Evolutionary conservation across 2,329 filamentous ascomycete species (phyloP), one percentile per base, ranked within the genome.

Genomic region (Scedosporium aurantiacum): DNA sequence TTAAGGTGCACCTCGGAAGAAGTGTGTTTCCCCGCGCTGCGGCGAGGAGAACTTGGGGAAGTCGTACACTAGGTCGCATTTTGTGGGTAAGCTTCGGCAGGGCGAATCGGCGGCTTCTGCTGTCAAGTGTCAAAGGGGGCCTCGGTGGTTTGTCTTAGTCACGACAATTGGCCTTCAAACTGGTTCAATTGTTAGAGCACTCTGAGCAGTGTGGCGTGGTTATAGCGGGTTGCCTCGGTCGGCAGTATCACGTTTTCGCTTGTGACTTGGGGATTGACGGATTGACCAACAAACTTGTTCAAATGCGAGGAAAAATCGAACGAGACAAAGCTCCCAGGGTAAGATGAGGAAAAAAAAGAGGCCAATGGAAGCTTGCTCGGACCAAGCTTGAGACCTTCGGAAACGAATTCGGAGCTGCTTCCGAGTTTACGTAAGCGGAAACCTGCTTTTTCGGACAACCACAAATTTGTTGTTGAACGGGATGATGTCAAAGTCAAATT

Each of bases 11-110:
- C 54, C 54, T 57, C 10, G 27, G 28, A 6, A 27, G 12, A 57
- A 57, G 54, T 32, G 54, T 27, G 12, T 57, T 57, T 32, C 43
- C 21, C 58, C 58, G 21, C 57, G 37, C 18, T 32, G 58, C 47
- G 47, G 47, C 47, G 58, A 43, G 41, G 58, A 60, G 28, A 37
- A 57, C 54, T 23, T 57, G 54, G 54, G 54, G 58, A 27, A 60
- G 58, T 12, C 58, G 41, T 23, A 60, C 58, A 47, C 43, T 52
- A 25, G 41, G 25, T 25, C 58, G 58, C 58, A 60, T 60, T 41
- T 28, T 52, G 58, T 18, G 58, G 58, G 57, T 41, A 40, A 45
- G 43, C 43, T 47, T 59, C 40, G 18, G 41, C 43, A 59, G 41
- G 41, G 37, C 21, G 10, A 40, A 45, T 16, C 28, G 27, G 54